A percentile compares a stretch with the other conserved stretches of the same genome.
Evolutionary conservation across 495 filamentous ascomycete species (phyloP).

Genomic region (Podospora conica): DNA sequence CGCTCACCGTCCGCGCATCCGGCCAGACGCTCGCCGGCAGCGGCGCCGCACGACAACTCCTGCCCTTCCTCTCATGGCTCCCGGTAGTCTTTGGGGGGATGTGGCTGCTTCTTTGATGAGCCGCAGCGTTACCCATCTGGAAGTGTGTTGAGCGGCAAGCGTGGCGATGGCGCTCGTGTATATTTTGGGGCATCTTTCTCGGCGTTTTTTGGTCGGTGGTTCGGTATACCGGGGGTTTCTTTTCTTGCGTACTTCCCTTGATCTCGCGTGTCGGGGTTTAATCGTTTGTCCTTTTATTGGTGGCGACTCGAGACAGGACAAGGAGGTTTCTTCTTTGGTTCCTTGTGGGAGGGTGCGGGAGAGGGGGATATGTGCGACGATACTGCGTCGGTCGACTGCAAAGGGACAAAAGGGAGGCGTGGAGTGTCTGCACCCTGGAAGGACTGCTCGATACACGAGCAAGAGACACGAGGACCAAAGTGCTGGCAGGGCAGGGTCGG

Average conservation of each 20-base stretch:
- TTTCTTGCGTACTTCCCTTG: not conserved
- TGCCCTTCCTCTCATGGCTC: constrained; percentile 31
- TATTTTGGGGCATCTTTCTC: constrained; percentile 14
- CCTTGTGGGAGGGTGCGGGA: not conserved
- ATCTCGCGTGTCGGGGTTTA: not conserved
- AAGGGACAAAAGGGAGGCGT: not conserved
- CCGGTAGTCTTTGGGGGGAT: constrained; percentile 31
- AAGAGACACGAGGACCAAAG: too few relatives aligned
- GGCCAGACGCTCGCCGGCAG: constrained; percentile 28
- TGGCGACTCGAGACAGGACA: not conserved
- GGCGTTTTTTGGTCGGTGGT: constrained; percentile 16
- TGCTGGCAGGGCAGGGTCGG: too few relatives aligned
- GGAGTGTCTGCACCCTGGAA: not conserved
- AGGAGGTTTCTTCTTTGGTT: not conserved
- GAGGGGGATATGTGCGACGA: not conserved
- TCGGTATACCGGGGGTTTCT: constrained; percentile 8
- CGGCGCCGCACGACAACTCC: constrained; percentile 17
- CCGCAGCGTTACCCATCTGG: not conserved
- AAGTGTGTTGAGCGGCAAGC: not conserved
- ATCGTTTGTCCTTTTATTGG: constrained; percentile 1
- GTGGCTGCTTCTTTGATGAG: constrained; percentile 29
- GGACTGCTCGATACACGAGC: not conserved
- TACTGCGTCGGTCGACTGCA: not conserved
- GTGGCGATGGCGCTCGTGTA: constrained; percentile 8
- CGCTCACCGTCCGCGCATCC: constrained; percentile 39